These are phyloP conservation scores for Paramyrothecium roridum DNA, from an alignment of 2,329 filamentous ascomycete genomes.

Conservation along the genomic window DNA sequence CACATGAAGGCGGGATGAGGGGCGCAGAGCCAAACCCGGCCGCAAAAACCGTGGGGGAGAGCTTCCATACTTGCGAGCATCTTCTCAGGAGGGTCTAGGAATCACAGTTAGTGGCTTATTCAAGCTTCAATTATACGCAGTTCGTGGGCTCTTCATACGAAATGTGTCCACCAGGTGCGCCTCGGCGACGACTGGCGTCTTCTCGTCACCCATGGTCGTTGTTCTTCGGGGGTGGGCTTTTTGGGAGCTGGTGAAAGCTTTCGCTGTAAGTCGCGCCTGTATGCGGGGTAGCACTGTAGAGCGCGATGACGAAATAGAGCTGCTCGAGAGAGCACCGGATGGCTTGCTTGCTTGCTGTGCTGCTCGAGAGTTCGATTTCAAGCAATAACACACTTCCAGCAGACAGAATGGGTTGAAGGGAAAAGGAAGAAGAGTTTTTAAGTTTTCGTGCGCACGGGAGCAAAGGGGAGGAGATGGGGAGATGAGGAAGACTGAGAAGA, in stretches of 20 bases:
- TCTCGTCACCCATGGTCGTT: slow-evolving; percentile 42
- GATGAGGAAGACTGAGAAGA: not conserved
- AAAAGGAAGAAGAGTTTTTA: not conserved
- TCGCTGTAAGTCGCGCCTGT: not conserved
- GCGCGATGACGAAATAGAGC: not conserved
- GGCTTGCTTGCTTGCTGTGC: not conserved
- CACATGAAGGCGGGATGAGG: slow-evolving; percentile 6
- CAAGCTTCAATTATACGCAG: not conserved
- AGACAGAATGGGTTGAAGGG: not conserved
- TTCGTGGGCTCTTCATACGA: slow-evolving; percentile 41
- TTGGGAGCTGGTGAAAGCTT: not conserved
- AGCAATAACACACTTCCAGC: not conserved
- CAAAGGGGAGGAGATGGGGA: not conserved
- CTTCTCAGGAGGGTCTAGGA: slow-evolving; percentile 59
- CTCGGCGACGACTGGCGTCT: slow-evolving; percentile 64
- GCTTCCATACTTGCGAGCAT: slow-evolving; percentile 62
- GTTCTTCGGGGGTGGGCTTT: not conserved
- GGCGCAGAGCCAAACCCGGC: slow-evolving; percentile 5
- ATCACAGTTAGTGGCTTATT: slow-evolving; percentile 11
- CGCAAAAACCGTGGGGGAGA: slow-evolving; percentile 3
- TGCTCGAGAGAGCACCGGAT: no score
- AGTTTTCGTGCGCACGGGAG: no score
- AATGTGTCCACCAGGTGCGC: slow-evolving; percentile 75
- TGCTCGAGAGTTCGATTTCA: not conserved
- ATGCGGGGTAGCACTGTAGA: not conserved